Evolutionary conservation across 805 yeast species (phyloP), one percentile per base, ranked within the genome.

Genomic region (Metschnikowia vanudenii): DNA sequence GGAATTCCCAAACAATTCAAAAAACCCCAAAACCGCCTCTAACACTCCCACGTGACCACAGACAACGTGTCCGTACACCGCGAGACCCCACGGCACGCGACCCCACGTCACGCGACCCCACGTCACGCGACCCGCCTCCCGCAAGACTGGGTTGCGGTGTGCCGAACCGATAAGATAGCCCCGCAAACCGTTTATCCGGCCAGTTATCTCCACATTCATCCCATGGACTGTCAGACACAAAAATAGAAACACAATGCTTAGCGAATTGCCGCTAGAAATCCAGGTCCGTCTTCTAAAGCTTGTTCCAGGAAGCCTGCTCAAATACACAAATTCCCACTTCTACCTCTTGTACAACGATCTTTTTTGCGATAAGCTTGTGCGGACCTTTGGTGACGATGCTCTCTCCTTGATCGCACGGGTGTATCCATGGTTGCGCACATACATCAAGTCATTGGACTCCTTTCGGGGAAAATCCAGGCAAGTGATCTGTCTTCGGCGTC

Each of bases 341-440:
- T 80, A 74, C 53, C 54, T 68, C 3, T 59, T 81, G 40, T 72
- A 79, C 62, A 82, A 82, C 57, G 76, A 76, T 41, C 51, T 73
- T 14, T 77, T 68, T 55, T 69, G 71, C 53, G 68, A 73, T 24
- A 66, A 65, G 54, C 62, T 76, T 4, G 49, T 68, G 26, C 39
- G 49, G 5, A 63, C 60, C 4, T 71, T 68, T 53, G 78, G 78
- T 6, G 71, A 67, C 29, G 68, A 61, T 22, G 66, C 68, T 2
- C 41, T 68, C 3, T 35, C 37, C 6, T 57, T 74, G 1, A 42
- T 66, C 1, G 56, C 64, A 18, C 70, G 65, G 52, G 66, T 70
- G 7, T 62, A 71, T 17, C 68, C 74, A 1, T 65, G 76, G 68
- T 52, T 71, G 26, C 58, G 61, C 26, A 52, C 66, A 6, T 74